A percentile compares a stretch with the other conserved stretches of the same genome.
Evolutionary conservation across 2,329 filamentous ascomycete genomes (phyloP).

Genomic region (Fusarium sterilihyphosum): DNA sequence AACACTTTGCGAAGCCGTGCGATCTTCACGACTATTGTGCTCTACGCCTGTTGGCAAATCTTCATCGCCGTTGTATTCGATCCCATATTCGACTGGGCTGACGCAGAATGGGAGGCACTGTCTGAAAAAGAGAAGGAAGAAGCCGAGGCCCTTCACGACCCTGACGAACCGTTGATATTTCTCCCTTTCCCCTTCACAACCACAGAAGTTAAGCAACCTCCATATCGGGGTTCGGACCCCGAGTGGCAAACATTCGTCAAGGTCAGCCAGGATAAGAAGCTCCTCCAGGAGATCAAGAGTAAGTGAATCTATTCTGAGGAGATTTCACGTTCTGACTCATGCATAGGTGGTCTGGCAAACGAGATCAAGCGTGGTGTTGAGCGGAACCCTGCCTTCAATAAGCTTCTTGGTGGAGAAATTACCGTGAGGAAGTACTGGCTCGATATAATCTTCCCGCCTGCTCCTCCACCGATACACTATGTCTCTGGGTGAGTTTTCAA

Average conservation of each 20-base stretch:
- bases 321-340: conserved; percentile 19
- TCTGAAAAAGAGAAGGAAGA: conserved; percentile 56
- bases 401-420: conserved; percentile 57
- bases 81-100: conserved; percentile 55
- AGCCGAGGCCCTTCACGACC: conserved; percentile 53
- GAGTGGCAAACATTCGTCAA: conserved; percentile 71
- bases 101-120: conserved; percentile 54
- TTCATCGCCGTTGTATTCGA: conserved; percentile 59
- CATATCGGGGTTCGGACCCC: conserved; percentile 67
- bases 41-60: conserved; percentile 53
- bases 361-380: conserved; percentile 52
- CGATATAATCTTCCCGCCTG: conserved; percentile 67
- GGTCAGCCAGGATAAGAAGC: conserved; percentile 63
- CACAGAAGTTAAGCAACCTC: conserved; percentile 56
- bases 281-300: conserved; percentile 60
- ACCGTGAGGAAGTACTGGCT: conserved; percentile 66
- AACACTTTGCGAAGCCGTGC: conserved; percentile 38
- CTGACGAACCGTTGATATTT: conserved; percentile 60
- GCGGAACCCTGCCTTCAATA: conserved; percentile 54
- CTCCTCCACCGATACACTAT: conserved; percentile 67
- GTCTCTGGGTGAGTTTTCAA: conserved; percentile 65
- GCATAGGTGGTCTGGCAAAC: conserved; percentile 46
- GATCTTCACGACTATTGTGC: conserved; percentile 46
- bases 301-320: conserved; percentile 32
- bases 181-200: conserved; percentile 71